Conservation (phyloP, 169 alveolate species). For the Toxoplasma gondii region DNA sequence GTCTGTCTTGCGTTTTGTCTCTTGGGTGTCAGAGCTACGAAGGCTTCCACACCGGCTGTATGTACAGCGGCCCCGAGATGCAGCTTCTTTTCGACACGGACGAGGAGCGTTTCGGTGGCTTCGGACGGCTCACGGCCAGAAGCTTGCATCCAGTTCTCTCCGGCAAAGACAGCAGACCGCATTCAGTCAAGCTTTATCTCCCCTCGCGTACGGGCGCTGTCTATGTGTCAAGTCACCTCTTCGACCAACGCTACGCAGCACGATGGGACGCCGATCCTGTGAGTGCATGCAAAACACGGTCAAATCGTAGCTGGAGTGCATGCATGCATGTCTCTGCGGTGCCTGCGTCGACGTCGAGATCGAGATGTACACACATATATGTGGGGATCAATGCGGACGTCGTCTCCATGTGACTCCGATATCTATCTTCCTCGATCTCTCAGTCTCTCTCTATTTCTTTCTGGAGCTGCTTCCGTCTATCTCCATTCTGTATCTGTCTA, state of each 20-base stretch:
- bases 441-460: not conserved
- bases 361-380: not conserved
- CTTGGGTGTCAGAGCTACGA: constrained; percentile 56
- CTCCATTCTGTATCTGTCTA: not conserved
- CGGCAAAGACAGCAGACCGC: constrained; percentile 61
- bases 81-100: constrained; percentile 72
- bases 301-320: not conserved
- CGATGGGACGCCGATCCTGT: constrained; percentile 9
- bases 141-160: constrained; percentile 53
- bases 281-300: not conserved
- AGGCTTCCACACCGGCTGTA: constrained; percentile 67
- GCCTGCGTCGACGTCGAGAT: not conserved
- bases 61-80: constrained; percentile 66
- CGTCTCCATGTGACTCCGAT: not conserved
- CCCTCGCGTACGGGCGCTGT: constrained; percentile 66
- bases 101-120: constrained; percentile 77
- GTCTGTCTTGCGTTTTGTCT: not conserved
- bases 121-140: constrained; percentile 63
- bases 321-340: not conserved
- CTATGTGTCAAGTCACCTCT: constrained; percentile 47
- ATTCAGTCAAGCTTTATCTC: constrained; percentile 63
- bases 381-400: not conserved
- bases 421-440: too few relatives aligned
- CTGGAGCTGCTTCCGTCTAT: not conserved
- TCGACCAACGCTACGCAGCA: not conserved